These are phyloP conservation scores for Pichia eremophila DNA, from an alignment of 805 yeast genomes.

Conservation along the genomic window DNA sequence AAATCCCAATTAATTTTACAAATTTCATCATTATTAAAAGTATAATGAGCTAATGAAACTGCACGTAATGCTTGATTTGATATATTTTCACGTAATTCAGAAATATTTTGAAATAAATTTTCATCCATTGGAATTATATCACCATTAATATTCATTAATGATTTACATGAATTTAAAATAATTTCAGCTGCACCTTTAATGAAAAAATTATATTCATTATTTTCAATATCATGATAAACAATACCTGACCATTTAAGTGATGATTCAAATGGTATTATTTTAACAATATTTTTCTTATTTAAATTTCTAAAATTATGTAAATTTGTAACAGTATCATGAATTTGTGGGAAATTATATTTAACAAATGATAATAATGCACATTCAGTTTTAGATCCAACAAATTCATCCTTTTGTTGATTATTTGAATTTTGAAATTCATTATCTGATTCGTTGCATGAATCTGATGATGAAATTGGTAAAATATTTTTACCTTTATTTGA, in stretches of 20 bases:
- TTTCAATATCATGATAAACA: slow-evolving; percentile 37
- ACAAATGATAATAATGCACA: slow-evolving; percentile 75
- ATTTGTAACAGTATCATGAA: slow-evolving; percentile 21
- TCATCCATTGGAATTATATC: background rate
- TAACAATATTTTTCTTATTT: slow-evolving; percentile 38
- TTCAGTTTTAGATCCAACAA: slow-evolving; percentile 90
- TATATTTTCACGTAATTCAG: slow-evolving; percentile 31
- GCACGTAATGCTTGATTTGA: slow-evolving; percentile 83
- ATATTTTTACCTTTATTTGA: background rate
- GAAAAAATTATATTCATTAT: slow-evolving; percentile 47
- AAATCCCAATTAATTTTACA: slow-evolving; percentile 36
- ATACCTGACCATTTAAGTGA: slow-evolving; percentile 89
- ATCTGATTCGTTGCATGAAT: background rate
- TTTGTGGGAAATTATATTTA: slow-evolving; percentile 41
- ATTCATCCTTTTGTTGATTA: slow-evolving; percentile 18
- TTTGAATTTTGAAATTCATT: no score
- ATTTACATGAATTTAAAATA: slow-evolving; percentile 52
- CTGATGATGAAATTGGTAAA: slow-evolving; percentile 1
- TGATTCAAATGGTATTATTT: slow-evolving; percentile 85
- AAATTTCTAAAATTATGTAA: slow-evolving; percentile 38
- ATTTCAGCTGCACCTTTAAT: slow-evolving; percentile 95
- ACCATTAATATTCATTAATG: slow-evolving; percentile 1
- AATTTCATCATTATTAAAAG: slow-evolving; percentile 29
- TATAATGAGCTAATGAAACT: slow-evolving; percentile 77
- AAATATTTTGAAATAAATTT: slow-evolving; percentile 10